These are phyloP conservation scores for Metschnikowia similis DNA, from an alignment of 805 yeast species.

Conservation along the genomic window DNA sequence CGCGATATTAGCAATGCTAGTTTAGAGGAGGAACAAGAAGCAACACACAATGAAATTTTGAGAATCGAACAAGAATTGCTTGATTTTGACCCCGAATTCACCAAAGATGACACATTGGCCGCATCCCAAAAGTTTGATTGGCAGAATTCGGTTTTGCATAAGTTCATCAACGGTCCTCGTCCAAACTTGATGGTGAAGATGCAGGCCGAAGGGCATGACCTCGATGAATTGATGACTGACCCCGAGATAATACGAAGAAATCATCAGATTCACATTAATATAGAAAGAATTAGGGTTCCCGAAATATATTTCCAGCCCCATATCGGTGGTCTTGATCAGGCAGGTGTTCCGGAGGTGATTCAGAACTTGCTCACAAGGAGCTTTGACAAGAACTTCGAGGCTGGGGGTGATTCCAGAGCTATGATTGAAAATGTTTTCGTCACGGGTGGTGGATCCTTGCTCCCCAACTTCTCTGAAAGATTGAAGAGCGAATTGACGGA, in stretches of 20 bases:
- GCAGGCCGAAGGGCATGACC: constrained; percentile 39
- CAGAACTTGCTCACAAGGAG: constrained; percentile 62
- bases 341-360: constrained; percentile 80
- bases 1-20: constrained; percentile 73
- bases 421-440: constrained; percentile 65
- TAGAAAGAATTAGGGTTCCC: constrained; percentile 89
- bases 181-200: constrained; percentile 60
- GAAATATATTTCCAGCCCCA: constrained; percentile 90
- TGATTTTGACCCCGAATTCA: constrained; percentile 80
- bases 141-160: constrained; percentile 73
- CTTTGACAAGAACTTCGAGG: constrained; percentile 50
- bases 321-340: constrained; percentile 93
- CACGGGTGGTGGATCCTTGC: constrained; percentile 78
- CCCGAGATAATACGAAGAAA: constrained; percentile 76
- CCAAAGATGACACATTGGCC: constrained; percentile 79
- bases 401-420: constrained; percentile 50
- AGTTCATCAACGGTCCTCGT: constrained; percentile 85
- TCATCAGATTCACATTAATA: constrained; percentile 85
- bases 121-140: constrained; percentile 70
- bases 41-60: constrained; percentile 56
- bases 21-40: constrained; percentile 78
- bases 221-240: constrained; percentile 40
- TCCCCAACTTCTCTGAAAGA: constrained; percentile 65
- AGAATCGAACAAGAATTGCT: constrained; percentile 71
- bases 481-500: constrained; percentile 63